Conservation (phyloP, 1,284 basidiomycete genomes). For the Pseudozyma tsukubaensis region DNA sequence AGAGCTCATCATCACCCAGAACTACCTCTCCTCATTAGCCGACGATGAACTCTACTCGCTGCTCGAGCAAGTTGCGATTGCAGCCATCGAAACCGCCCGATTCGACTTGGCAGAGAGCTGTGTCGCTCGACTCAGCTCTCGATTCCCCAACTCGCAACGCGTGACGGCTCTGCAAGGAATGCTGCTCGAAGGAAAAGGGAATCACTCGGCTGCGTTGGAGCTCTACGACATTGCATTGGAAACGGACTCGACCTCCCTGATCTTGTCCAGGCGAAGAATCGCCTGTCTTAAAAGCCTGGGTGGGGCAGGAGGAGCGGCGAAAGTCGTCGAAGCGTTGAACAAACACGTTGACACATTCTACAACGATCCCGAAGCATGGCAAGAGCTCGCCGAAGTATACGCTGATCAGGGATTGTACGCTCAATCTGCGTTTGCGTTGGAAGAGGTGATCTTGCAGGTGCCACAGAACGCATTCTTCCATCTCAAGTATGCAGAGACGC, state of each 20-base stretch:
- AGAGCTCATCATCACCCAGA: conserved; percentile 72
- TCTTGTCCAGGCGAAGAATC: conserved; percentile 84
- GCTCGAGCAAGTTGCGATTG: conserved; percentile 86
- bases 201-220: conserved; percentile 72
- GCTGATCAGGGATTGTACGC: conserved; percentile 80
- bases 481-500: conserved; percentile 85
- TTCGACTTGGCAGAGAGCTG: conserved; percentile 83
- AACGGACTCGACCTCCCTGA: conserved; percentile 79
- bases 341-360: conserved; percentile 91
- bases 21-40: conserved; percentile 71
- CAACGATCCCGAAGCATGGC: conserved; percentile 90
- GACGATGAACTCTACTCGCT: conserved; percentile 76
- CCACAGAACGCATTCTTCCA: conserved; percentile 87
- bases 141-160: conserved; percentile 85
- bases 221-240: conserved; percentile 79
- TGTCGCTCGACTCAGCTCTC: conserved; percentile 76
- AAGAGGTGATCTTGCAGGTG: conserved; percentile 82
- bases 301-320: conserved; percentile 63
- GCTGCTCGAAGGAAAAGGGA: conserved; percentile 79
- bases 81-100: conserved; percentile 84
- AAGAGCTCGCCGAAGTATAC: conserved; percentile 91
- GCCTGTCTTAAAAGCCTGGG: conserved; percentile 72
- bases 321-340: conserved; percentile 80
- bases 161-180: conserved; percentile 87
- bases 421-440: conserved; percentile 78